Base-by-base conservation (phyloP, 495 filamentous ascomycete species). In the Platismatia glauca region DNA sequence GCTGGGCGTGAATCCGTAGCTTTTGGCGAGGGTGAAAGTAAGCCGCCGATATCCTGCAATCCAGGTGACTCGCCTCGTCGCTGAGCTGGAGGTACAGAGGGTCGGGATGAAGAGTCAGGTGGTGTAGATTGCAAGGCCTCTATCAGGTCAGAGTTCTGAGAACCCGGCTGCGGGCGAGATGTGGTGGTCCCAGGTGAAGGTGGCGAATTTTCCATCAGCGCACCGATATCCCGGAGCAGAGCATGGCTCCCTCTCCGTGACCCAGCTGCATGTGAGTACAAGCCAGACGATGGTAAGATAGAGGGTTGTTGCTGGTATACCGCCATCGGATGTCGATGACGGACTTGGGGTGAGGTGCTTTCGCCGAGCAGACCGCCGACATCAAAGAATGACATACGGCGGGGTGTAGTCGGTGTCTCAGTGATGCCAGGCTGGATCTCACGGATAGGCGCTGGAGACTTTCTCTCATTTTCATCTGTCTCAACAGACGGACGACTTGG, bases 301-400 rank as follows among this genome's bases (percentile, higher is more conserved):
- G n/a, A 27, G 33, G 27, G 39, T 31, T 55, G 46, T 43, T 52
- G 35, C 60, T 62, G 66, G 37, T 63, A 20, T 24, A 55, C 63
- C 56, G 65, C n/a, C 60, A 61, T 34, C 62, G 70, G 50, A 20
- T 43, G 48, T 34, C 50, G 63, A 52, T 44, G 62, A 52, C 24
- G 59, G 37, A 61, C 27, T 52, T 16, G 3, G 4, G 59, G 35
- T 15, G 35, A 35, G 18, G 55, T 27, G 18, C 38, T 61, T 38
- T 31, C 50, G 27, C 81, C 78, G 3, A 89, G 73, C 3, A 90
- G 74, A 7, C 85, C 84, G 39, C 87, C 87, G 34, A 86, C 83
- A 66, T 91, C 88, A 64, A 89, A 88, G 67, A 92, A 86, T 18
- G 85, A 88, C 6, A 84, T 76, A 15, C 74, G 71, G 5, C 77